A percentile compares a stretch with the other conserved stretches of the same genome.
Conservation (phyloP, 371 early-diverging fungal species). For the Lichtheimia hyalospora region DNA sequence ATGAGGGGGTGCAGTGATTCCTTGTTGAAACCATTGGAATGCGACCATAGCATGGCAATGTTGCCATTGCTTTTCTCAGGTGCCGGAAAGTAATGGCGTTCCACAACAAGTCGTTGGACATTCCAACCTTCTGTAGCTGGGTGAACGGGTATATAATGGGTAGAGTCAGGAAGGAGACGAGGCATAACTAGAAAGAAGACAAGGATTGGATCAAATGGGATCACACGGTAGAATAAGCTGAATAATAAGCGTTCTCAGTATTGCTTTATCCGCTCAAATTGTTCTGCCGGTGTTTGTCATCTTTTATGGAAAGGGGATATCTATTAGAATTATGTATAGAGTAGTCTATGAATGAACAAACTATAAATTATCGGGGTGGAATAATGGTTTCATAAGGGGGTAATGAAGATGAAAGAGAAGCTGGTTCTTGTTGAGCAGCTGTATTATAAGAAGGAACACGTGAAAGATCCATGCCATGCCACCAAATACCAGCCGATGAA, state of each 20-base stretch:
- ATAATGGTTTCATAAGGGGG: constrained; percentile 39
- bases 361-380: constrained; percentile 12
- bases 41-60: constrained; percentile 30
- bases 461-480: constrained; percentile 39
- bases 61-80: constrained; percentile 7
- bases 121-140: constrained; percentile 25
- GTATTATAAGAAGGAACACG: constrained; percentile 47
- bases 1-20: constrained; percentile 36
- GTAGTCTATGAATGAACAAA: not conserved
- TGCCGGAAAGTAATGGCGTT: constrained; percentile 30
- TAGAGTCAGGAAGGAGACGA: constrained; percentile 9
- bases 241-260: not conserved
- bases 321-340: not conserved
- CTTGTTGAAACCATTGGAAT: constrained; percentile 46
- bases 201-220: not conserved
- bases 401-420: constrained; percentile 34
- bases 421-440: constrained; percentile 34
- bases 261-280: not conserved
- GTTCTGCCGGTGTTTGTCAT: constrained; percentile 2
- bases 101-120: constrained; percentile 26
- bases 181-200: constrained; percentile 9
- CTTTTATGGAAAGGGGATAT: not conserved
- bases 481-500: constrained; percentile 21
- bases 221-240: constrained; percentile 2
- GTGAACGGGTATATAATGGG: constrained; percentile 22